Conservation (phyloP, 176 grass and related monocot genomes). For the Aegilops longissima region DNA sequence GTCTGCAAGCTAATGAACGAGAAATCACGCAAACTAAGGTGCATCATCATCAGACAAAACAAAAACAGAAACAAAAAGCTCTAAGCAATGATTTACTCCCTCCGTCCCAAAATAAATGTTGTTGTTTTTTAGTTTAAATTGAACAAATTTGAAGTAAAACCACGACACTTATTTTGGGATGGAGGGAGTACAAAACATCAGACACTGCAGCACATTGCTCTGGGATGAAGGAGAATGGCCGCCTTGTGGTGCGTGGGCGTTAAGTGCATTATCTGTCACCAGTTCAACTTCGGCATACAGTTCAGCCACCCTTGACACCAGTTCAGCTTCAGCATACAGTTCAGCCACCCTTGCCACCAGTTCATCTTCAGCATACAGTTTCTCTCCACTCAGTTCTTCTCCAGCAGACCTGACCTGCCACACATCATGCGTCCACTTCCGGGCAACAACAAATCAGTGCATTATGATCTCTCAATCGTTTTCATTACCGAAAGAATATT, state of each 20-base stretch:
- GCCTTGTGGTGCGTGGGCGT: not conserved
- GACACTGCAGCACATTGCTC: not conserved
- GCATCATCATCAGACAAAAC: not conserved
- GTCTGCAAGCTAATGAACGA: not conserved
- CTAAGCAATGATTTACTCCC: not conserved
- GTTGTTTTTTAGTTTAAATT: too few species aligned
- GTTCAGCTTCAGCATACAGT: conserved; percentile 10
- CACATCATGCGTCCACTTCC: not conserved
- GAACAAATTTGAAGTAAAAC: not conserved
- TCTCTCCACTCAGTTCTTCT: not conserved
- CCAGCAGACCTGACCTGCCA: conserved; percentile 21
- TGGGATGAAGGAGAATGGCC: not conserved
- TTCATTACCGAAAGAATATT: conserved; percentile 1
- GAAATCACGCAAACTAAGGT: not conserved
- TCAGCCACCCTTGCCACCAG: not conserved
- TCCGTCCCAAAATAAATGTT: too few species aligned
- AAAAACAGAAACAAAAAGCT: not conserved
- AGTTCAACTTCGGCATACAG: conserved; percentile 2
- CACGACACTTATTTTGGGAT: too few species aligned
- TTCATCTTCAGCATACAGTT: conserved; percentile 11
- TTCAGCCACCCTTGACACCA: not conserved
- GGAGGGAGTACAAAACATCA: not conserved
- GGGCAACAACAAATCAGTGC: conserved; percentile 20
- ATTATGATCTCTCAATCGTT: not conserved
- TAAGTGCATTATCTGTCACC: not conserved